Base-by-base conservation (phyloP, 108 stramenopile species). In the Cyclotella choctawhatcheeana region DNA sequence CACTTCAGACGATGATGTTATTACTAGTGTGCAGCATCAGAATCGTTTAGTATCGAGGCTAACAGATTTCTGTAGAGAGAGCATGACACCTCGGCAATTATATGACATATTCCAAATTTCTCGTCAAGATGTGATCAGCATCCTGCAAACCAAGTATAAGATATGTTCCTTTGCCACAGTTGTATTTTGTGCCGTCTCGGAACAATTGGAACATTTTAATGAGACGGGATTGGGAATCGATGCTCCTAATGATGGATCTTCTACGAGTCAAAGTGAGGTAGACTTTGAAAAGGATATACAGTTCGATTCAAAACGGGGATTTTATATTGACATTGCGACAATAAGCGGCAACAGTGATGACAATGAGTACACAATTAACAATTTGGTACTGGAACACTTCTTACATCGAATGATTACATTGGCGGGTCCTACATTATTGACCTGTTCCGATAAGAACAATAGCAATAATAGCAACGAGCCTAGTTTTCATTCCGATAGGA, bases 401-500 rank as follows among this genome's bases (percentile, higher is more conserved):
- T 30, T 85, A 21, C 55, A 83, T 31, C 68, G 82, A 25, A 81
- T 91, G 82, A 25, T 68, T 47, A 62, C 77, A 32, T 79, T 95
- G 33, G 89, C 90, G 29, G 90, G 90, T 20, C 89, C 91, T 17
- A 87, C 88, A 60, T 67, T 95, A 22, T 60, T 95, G 26, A 73
- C 88, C 48, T 69, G 90, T 32, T 73, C 86, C 18, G 82, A 70
- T 71, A 58, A 35, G 85, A 65, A 14, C 67, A 31, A 21, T 54
- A 31, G 43, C n/a, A 44, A 63, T 2, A 35, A 53, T 30, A 60
- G 64, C 21, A 53, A 69, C 44, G 64, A 71, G 13, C 77, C 88
- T 16, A 86, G 85, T 44, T 92, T 93, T 83, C 69, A 87, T 53
- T 87, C 89, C 2, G 95, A 96, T 82, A 82, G 95, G n/a, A 72